A percentile compares a stretch with the other conserved stretches of the same genome.
Evolutionary conservation across 208 protist species (phyloP).

Genomic region (Borovskyia barvae): DNA sequence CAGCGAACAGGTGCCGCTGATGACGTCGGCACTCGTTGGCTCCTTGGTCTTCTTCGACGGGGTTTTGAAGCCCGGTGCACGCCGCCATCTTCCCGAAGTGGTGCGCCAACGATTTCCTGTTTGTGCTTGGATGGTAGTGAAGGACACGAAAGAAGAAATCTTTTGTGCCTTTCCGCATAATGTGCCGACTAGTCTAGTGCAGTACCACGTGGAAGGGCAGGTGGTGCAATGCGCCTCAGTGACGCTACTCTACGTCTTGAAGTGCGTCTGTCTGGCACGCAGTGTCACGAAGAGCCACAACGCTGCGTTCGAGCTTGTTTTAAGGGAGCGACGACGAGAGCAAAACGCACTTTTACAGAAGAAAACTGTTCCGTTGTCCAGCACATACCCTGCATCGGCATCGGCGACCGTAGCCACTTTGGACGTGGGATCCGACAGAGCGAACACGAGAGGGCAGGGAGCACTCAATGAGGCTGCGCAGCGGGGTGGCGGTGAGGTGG

Average conservation of each 20-base stretch:
- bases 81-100: slow-evolving; percentile 35
- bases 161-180: slow-evolving; percentile 69
- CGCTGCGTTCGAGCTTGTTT: slow-evolving; percentile 50
- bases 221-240: slow-evolving; percentile 44
- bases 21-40: background rate
- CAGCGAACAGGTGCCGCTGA: background rate
- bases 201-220: slow-evolving; percentile 82
- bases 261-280: slow-evolving; percentile 67
- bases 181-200: slow-evolving; percentile 59
- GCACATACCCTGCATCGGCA: background rate
- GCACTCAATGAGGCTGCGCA: background rate
- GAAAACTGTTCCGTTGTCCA: slow-evolving; percentile 6
- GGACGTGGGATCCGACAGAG: no score
- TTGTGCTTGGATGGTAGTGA: slow-evolving; percentile 62
- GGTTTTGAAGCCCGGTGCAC: slow-evolving; percentile 17
- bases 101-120: slow-evolving; percentile 52
- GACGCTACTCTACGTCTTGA: slow-evolving; percentile 68
- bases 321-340: slow-evolving; percentile 31
- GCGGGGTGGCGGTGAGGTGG: background rate
- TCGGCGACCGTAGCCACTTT: background rate
- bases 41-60: slow-evolving; percentile 64
- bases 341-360: slow-evolving; percentile 13
- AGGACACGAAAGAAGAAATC: slow-evolving; percentile 38
- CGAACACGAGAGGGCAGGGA: no score
- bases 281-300: slow-evolving; percentile 69